Conservation (phyloP, 768 basidiomycete species). For the Leccinellum rugosiceps region DNA sequence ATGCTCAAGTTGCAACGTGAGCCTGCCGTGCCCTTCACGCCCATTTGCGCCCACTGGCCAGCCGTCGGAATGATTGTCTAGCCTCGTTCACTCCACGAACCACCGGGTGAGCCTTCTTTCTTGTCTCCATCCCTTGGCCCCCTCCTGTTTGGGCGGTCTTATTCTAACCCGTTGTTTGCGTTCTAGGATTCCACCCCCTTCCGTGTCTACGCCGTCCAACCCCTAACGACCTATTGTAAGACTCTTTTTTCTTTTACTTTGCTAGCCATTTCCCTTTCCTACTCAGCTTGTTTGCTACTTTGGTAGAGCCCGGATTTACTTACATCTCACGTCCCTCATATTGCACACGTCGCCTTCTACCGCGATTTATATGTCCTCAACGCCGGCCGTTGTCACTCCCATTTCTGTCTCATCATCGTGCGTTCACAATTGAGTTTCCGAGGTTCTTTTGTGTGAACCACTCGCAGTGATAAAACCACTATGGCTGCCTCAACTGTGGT, state of each 20-base stretch:
- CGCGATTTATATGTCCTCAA: constrained; percentile 22
- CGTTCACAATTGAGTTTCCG: constrained; percentile 14
- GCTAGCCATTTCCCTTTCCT: constrained; percentile 2
- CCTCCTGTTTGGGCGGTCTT: background rate
- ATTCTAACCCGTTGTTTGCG: background rate
- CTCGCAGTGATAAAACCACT: constrained; percentile 12
- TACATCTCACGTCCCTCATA: constrained; percentile 7
- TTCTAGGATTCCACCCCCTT: background rate
- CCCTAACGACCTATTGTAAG: background rate
- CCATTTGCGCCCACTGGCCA: constrained; percentile 13
- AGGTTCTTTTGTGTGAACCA: constrained; percentile 13
- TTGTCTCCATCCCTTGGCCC: background rate
- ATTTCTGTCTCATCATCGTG: constrained; percentile 18
- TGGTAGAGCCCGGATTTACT: background rate
- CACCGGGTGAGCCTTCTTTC: constrained; percentile 14
- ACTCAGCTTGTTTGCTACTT: constrained; percentile 4
- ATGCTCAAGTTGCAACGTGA: constrained; percentile 15
- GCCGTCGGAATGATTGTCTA: constrained; percentile 20
- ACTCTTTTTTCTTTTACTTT: constrained; percentile 3
- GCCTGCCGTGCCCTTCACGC: constrained; percentile 16
- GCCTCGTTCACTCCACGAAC: constrained; percentile 12
- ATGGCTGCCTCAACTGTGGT: constrained; percentile 12
- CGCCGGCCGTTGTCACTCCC: constrained; percentile 12
- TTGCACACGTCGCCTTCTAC: constrained; percentile 6
- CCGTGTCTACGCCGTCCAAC: background rate